phyloP scores from a whole-genome alignment of 2,329 filamentous ascomycete genomes.

The Trichophyton equinum region DNA sequence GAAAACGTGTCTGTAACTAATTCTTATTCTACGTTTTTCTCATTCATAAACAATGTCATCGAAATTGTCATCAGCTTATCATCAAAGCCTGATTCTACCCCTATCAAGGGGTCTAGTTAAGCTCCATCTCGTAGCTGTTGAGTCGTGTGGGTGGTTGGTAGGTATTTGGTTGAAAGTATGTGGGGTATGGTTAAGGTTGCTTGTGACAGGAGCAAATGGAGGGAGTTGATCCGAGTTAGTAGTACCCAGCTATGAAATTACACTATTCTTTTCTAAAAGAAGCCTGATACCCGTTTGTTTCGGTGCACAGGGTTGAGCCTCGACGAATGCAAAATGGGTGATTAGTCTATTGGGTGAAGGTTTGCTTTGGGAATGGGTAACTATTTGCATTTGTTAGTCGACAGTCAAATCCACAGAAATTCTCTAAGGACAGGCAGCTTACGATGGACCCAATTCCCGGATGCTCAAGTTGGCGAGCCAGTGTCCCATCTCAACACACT shows the following conservation, averaged over 20 bases:
- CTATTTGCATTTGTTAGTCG: conserved; percentile 32
- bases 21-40: neutral
- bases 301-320: conserved; percentile 11
- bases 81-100: neutral
- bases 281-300: neutral
- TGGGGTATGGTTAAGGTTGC: neutral
- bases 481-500: conserved; percentile 79
- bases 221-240: neutral
- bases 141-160: neutral
- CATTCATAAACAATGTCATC: neutral
- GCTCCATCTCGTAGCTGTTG: neutral
- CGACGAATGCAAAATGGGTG: neutral
- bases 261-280: neutral
- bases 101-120: neutral
- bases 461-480: conserved; percentile 93
- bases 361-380: conserved; percentile 71
- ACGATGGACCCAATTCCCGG: conserved; percentile 91
- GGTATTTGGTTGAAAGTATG: neutral
- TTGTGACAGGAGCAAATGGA: neutral
- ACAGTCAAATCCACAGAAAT: too few species aligned
- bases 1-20: neutral
- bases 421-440: conserved; percentile 36
- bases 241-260: neutral
- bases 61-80: neutral
- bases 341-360: conserved; percentile 42